Conservation (phyloP, 2,329 filamentous ascomycete species). For the Hymenoscyphus salicellus region DNA sequence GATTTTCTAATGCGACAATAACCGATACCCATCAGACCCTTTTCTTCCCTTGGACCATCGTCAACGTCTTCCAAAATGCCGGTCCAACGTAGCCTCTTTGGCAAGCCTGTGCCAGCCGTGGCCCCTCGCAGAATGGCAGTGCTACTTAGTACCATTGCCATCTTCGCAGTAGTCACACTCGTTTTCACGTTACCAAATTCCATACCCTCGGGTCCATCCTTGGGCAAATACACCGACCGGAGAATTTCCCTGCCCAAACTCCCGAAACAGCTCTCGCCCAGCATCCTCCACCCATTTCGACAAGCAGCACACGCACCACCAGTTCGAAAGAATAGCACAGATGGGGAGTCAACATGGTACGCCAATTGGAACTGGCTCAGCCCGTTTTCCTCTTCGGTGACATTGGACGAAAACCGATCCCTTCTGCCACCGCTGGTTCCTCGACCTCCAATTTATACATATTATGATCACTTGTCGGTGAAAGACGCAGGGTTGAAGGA, state of each 20-base stretch:
- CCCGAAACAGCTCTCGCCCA: conserved; percentile 40
- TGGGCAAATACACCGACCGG: conserved; percentile 50
- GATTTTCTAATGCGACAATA: background rate
- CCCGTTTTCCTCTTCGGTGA: conserved; percentile 79
- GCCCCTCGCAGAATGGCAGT: conserved; percentile 52
- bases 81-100: conserved; percentile 46
- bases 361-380: conserved; percentile 86
- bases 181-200: conserved; percentile 50
- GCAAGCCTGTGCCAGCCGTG: conserved; percentile 50
- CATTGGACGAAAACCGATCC: conserved; percentile 76
- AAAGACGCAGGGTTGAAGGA: conserved; percentile 63
- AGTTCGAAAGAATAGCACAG: conserved; percentile 73
- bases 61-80: conserved; percentile 41
- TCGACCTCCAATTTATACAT: conserved; percentile 81
- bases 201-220: conserved; percentile 47
- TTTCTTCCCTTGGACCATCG: background rate
- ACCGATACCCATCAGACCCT: background rate
- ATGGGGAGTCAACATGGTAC: conserved; percentile 79
- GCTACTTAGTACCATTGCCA: conserved; percentile 49
- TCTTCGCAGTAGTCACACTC: conserved; percentile 54
- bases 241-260: conserved; percentile 50
- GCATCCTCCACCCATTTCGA: conserved; percentile 63
- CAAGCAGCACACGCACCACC: conserved; percentile 68
- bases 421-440: conserved; percentile 73
- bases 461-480: conserved; percentile 69